Percentiles rank a stretch among this genome's conserved stretches.
Evolutionary conservation across 371 early-diverging fungal species (phyloP).

Genomic region (Syncephalastrum racemosum): DNA sequence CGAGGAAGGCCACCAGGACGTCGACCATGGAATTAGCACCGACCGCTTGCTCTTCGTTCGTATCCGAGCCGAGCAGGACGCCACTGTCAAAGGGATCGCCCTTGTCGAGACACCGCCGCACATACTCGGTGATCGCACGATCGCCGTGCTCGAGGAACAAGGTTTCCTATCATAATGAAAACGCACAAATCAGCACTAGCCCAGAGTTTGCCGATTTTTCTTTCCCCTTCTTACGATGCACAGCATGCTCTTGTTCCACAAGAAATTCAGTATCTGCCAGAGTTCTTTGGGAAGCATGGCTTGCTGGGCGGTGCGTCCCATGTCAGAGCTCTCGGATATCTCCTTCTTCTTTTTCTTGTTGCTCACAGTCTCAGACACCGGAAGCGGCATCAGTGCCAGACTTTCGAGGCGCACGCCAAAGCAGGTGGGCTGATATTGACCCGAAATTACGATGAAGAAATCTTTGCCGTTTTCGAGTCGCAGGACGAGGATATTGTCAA

Average conservation of each 20-base stretch:
- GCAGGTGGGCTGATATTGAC: conserved; percentile 69
- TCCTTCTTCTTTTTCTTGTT: conserved; percentile 10
- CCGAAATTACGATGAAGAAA: conserved; percentile 76
- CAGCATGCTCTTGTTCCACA: conserved; percentile 55
- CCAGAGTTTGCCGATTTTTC: background rate
- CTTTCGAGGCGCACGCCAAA: conserved; percentile 72
- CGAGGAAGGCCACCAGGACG: conserved; percentile 70
- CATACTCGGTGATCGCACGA: conserved; percentile 59
- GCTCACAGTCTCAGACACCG: conserved; percentile 32
- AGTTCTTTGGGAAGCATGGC: conserved; percentile 78
- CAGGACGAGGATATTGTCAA: conserved; percentile 82
- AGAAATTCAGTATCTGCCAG: conserved; percentile 79
- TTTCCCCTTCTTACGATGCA: conserved; percentile 21
- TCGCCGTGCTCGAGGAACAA: conserved; percentile 75
- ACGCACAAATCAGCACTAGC: background rate
- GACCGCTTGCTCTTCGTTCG: conserved; percentile 15
- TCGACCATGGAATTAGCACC: conserved; percentile 83
- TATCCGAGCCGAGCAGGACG: conserved; percentile 27
- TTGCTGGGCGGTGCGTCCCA: conserved; percentile 28
- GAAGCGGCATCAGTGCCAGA: conserved; percentile 56
- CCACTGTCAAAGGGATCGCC: conserved; percentile 70
- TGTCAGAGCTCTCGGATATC: conserved; percentile 1
- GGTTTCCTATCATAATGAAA: conserved; percentile 41
- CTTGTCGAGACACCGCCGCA: conserved; percentile 83
- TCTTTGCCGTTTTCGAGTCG: conserved; percentile 82